These are phyloP conservation scores for Penicillium sp. DNA, from an alignment of 2,329 filamentous ascomycete genomes.

Conservation along the genomic window DNA sequence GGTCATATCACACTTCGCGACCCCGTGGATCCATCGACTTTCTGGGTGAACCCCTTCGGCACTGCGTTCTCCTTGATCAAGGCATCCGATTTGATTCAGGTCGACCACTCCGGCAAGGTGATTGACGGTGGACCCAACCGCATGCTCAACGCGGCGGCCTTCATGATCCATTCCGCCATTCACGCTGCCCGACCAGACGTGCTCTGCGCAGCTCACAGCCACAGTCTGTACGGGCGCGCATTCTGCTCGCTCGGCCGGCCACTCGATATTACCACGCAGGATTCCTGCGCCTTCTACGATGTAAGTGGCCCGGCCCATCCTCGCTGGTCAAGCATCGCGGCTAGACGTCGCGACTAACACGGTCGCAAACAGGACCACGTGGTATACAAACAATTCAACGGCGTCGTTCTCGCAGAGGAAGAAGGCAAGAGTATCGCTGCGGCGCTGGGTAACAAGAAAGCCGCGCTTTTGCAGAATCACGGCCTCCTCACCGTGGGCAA, in stretches of 20 bases:
- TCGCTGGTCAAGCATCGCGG: neutral
- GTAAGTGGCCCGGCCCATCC: conserved; percentile 22
- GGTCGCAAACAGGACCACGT: conserved; percentile 46
- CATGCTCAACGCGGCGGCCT: conserved; percentile 51
- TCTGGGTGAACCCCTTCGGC: conserved; percentile 70
- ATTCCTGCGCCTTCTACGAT: conserved; percentile 49
- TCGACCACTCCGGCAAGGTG: conserved; percentile 62
- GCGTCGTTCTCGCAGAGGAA: conserved; percentile 54
- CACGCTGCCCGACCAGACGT: conserved; percentile 58
- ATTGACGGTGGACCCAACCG: conserved; percentile 60
- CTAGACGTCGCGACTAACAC: neutral
- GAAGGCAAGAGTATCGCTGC: conserved; percentile 56
- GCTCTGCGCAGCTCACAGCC: conserved; percentile 57
- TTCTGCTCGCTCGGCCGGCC: conserved; percentile 46
- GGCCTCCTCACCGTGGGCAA: conserved; percentile 54
- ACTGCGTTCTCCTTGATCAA: conserved; percentile 64
- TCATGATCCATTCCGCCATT: conserved; percentile 57
- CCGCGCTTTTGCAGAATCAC: conserved; percentile 57
- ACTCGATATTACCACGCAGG: conserved; percentile 50
- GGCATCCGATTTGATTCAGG: conserved; percentile 67
- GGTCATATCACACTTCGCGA: conserved; percentile 66
- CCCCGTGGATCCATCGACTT: conserved; percentile 59
- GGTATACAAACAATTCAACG: conserved; percentile 56
- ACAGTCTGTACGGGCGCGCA: conserved; percentile 54
- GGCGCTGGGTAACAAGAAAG: conserved; percentile 52